These are phyloP conservation scores for Magnolia kwangsiensis DNA, from an alignment of 164 flowering plant species.

Conservation along the genomic window DNA sequence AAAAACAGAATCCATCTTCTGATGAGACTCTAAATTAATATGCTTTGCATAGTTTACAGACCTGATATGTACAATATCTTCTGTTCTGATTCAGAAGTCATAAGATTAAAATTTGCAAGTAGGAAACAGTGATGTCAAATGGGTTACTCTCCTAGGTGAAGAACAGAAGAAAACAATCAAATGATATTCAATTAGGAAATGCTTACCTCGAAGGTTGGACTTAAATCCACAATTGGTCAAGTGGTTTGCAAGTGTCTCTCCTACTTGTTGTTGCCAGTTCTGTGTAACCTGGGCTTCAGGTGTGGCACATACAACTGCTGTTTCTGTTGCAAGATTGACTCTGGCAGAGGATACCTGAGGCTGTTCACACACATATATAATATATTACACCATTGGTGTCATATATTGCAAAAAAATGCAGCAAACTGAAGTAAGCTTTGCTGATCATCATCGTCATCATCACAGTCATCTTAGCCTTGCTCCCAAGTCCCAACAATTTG, in stretches of 20 bases:
- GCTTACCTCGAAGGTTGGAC: conserved; percentile 74
- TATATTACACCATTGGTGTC: neutral
- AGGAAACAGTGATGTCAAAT: too few relatives aligned
- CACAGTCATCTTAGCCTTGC: neutral
- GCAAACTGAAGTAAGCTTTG: neutral
- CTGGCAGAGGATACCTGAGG: conserved; percentile 87
- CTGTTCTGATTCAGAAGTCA: too few relatives aligned
- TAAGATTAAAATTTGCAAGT: too few relatives aligned
- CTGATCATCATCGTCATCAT: neutral
- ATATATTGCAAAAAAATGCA: neutral
- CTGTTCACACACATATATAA: conserved; percentile 31
- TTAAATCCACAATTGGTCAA: conserved; percentile 83
- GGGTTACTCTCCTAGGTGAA: too few relatives aligned
- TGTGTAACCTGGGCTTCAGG: conserved; percentile 65
- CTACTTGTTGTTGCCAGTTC: conserved; percentile 75
- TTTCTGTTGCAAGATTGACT: conserved; percentile 84
- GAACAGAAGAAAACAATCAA: too few relatives aligned
- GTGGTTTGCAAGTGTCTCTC: conserved; percentile 86
- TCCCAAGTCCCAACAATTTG: neutral
- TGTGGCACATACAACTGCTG: conserved; percentile 83
- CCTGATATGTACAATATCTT: too few relatives aligned
- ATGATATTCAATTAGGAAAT: neutral
- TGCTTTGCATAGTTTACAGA: too few relatives aligned
- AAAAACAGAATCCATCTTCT: too few relatives aligned
- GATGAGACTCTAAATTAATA: too few relatives aligned